A percentile compares a stretch with the other conserved stretches of the same genome.
Conservation (phyloP, 2,329 filamentous ascomycete genomes). For the Fusarium compactum region DNA sequence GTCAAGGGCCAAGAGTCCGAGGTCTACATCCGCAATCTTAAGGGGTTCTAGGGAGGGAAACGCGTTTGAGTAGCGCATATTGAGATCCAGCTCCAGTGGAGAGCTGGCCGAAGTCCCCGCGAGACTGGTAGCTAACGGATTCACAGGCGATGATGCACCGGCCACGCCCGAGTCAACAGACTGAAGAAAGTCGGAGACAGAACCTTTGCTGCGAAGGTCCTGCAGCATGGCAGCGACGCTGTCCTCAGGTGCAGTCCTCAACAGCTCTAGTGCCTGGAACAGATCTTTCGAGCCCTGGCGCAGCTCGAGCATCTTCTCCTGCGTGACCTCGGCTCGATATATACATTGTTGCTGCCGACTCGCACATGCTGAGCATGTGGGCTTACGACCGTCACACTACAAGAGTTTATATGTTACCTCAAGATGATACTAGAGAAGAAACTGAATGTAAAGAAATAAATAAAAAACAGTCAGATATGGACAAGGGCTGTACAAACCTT, state of each 20-base stretch:
- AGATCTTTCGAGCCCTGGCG: slow-evolving; percentile 14
- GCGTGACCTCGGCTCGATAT: slow-evolving; percentile 24
- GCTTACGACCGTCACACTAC: slow-evolving; percentile 28
- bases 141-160: background rate
- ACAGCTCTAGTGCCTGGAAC: slow-evolving; percentile 9
- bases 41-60: slow-evolving; percentile 3
- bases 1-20: background rate
- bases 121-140: background rate
- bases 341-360: slow-evolving; percentile 21
- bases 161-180: background rate
- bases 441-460: background rate
- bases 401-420: slow-evolving; percentile 6
- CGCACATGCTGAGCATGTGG: slow-evolving; percentile 22
- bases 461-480: background rate
- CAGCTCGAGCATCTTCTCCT: slow-evolving; percentile 20
- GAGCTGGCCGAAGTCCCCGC: background rate
- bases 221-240: background rate
- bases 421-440: background rate
- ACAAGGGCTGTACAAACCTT: slow-evolving; percentile 8
- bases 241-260: slow-evolving; percentile 1
- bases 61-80: slow-evolving; percentile 2
- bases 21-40: slow-evolving; percentile 3
- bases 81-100: slow-evolving; percentile 2
- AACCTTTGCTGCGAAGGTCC: background rate
- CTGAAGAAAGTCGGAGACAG: slow-evolving; percentile 15